Evolutionary conservation across 768 basidiomycete genomes (phyloP), one percentile per base, ranked within the genome.

Genomic region (Melanogaster broomeanus): DNA sequence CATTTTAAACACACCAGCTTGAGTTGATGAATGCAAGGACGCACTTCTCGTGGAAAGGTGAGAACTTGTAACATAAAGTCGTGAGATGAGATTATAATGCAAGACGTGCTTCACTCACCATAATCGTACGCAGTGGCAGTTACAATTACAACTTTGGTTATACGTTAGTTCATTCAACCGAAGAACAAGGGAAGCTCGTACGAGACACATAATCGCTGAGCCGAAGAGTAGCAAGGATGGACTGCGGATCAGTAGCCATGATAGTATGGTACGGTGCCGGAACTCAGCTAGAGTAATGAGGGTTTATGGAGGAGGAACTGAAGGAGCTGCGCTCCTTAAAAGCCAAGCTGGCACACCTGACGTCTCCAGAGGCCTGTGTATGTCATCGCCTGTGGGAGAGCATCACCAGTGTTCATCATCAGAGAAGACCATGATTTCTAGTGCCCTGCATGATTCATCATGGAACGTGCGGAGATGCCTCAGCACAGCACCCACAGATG

Each of bases 121-220:
- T 61, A 60, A 42, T 60, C 59, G 28, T 60, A 61, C 42, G 43
- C 51, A 22, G 57, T 22, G 5, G 45, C 6, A 28, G 39, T 34
- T 22, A 48, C 34, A 18, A 52, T 40, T 13, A 47, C 16, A 15
- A 57, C 59, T 60, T 11, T 6, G 35, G 7, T 18, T 18, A 7
- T 3, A 16, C 9, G 6, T 42, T 5, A 44, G 40, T 21, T 40
- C 1, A 10, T 34, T 42, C n/a, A 13, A 12, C 12, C 16, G 9
- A 4, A 22, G 8, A n/a, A 33, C 7, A n/a, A n/a, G n/a, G n/a
- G n/a, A n/a, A n/a, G 21, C 6, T 8, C 52, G 2, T 42, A 59
- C 58, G 15, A 1, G 51, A 37, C 27, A 27, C 6, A 24, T 8
- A 50, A 38, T 30, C 30, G 18, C 28, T 12, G 4, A 37, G n/a